Evolutionary conservation across 306 rosid genomes (phyloP).

Genomic region (Sicyos baderoa): DNA sequence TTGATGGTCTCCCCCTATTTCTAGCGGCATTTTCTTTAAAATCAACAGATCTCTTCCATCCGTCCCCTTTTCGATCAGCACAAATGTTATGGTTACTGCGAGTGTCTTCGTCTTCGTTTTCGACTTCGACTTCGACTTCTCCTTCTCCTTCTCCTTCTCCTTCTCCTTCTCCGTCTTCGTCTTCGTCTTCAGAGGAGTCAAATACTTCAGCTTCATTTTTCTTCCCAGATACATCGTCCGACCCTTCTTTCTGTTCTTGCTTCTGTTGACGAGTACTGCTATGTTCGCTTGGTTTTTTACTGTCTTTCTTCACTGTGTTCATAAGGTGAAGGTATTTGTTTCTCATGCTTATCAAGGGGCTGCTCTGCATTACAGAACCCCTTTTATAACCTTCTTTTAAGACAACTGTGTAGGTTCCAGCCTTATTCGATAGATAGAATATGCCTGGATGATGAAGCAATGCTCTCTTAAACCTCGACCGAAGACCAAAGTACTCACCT

Average conservation of each 20-base stretch:
- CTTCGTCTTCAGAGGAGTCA: conserved; percentile 34
- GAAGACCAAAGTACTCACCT: conserved; percentile 68
- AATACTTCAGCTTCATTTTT: conserved; percentile 19
- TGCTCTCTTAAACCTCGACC: conserved; percentile 67
- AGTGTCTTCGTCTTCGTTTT: conserved; percentile 29
- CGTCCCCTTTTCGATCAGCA: conserved; percentile 15
- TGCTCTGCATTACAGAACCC: conserved; percentile 46
- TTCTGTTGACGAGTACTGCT: conserved; percentile 28
- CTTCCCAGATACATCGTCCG: conserved; percentile 24
- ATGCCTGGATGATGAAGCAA: conserved; percentile 69
- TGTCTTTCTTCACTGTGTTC: conserved; percentile 44
- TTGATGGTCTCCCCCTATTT: background rate
- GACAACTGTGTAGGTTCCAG: conserved; percentile 58
- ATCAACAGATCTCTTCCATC: conserved; percentile 23
- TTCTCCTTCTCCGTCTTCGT: no score
- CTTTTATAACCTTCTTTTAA: conserved; percentile 73
- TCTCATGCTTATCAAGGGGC: conserved; percentile 50
- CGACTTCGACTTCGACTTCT: no score
- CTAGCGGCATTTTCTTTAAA: conserved; percentile 19
- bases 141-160: conserved; percentile 34
- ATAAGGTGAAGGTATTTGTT: conserved; percentile 57
- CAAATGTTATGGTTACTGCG: conserved; percentile 25
- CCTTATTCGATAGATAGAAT: conserved; percentile 63
- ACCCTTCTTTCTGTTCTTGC: conserved; percentile 14
- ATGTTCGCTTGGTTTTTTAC: conserved; percentile 27